These are phyloP conservation scores for Dissoconium aciculare DNA, from an alignment of 2,329 filamentous ascomycete genomes.

Conservation along the genomic window DNA sequence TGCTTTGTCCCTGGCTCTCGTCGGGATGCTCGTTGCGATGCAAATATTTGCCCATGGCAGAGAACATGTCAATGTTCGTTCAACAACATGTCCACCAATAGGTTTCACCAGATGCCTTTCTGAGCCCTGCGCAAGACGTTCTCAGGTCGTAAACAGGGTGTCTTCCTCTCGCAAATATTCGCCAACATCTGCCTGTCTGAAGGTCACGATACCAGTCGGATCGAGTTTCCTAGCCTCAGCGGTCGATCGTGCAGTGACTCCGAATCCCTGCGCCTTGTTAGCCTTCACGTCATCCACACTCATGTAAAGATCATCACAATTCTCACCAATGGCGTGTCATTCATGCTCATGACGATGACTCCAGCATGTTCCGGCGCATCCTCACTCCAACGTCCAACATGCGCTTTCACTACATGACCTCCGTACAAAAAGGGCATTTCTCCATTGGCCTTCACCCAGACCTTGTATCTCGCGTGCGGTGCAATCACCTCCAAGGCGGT, in stretches of 20 bases:
- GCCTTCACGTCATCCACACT: not conserved
- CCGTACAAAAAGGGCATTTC: slow-evolving; percentile 97
- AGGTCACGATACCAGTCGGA: slow-evolving; percentile 77
- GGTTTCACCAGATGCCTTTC: too few relatives aligned
- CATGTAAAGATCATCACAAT: not conserved
- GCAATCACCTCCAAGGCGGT: slow-evolving; percentile 82
- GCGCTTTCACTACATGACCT: slow-evolving; percentile 70
- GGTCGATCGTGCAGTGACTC: slow-evolving; percentile 76
- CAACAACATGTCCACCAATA: too few relatives aligned
- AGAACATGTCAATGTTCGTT: too few relatives aligned
- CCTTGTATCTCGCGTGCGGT: slow-evolving; percentile 84
- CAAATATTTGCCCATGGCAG: too few relatives aligned
- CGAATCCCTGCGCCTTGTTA: slow-evolving; percentile 54
- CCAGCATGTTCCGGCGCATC: slow-evolving; percentile 90
- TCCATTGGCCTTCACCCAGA: slow-evolving; percentile 92
- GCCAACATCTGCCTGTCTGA: slow-evolving; percentile 84
- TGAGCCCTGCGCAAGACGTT: too few relatives aligned
- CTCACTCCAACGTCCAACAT: slow-evolving; percentile 72
- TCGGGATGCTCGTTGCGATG: too few relatives aligned
- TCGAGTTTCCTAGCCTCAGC: slow-evolving; percentile 71
- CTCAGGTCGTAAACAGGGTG: slow-evolving; percentile 43
- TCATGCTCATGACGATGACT: slow-evolving; percentile 79
- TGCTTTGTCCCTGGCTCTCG: too few relatives aligned
- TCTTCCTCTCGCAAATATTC: slow-evolving; percentile 83
- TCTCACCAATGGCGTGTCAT: slow-evolving; percentile 60